These are phyloP conservation scores for Yarrowia hollandica DNA, from an alignment of 805 yeast genomes.

Conservation along the genomic window DNA sequence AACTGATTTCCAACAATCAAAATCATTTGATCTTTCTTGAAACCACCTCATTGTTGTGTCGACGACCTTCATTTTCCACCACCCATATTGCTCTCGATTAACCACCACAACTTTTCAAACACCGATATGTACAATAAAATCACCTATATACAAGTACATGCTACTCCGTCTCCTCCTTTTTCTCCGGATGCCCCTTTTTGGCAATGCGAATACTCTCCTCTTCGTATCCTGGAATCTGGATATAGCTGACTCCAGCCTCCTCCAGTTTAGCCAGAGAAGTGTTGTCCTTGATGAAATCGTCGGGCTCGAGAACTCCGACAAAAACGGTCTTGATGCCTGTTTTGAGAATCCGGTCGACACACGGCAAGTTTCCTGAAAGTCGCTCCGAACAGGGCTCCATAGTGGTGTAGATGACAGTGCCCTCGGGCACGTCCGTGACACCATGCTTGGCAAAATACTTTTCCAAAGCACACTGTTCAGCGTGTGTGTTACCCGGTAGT, in stretches of 20 bases:
- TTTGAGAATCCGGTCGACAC: slow-evolving; percentile 73
- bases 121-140: no score
- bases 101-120: no score
- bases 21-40: no score
- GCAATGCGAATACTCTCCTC: slow-evolving; percentile 69
- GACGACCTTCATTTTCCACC: no score
- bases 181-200: slow-evolving; percentile 59
- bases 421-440: slow-evolving; percentile 54
- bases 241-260: slow-evolving; percentile 63
- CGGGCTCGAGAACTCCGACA: slow-evolving; percentile 92
- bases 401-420: slow-evolving; percentile 84
- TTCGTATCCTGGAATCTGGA: slow-evolving; percentile 82
- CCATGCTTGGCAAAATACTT: slow-evolving; percentile 56
- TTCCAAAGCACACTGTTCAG: slow-evolving; percentile 90
- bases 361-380: slow-evolving; percentile 86
- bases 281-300: slow-evolving; percentile 79
- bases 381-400: slow-evolving; percentile 97
- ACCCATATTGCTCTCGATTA: no score
- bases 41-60: no score
- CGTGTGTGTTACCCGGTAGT: slow-evolving; percentile 92
- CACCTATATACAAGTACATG: not conserved
- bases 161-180: no score
- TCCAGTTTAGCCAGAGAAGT: slow-evolving; percentile 57
- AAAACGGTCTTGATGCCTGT: slow-evolving; percentile 68
- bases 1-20: no score